Percentiles rank a stretch among this genome's conserved stretches.
Evolutionary conservation across 1,284 basidiomycete species (phyloP).

Genomic region (Ganoderma sinense): DNA sequence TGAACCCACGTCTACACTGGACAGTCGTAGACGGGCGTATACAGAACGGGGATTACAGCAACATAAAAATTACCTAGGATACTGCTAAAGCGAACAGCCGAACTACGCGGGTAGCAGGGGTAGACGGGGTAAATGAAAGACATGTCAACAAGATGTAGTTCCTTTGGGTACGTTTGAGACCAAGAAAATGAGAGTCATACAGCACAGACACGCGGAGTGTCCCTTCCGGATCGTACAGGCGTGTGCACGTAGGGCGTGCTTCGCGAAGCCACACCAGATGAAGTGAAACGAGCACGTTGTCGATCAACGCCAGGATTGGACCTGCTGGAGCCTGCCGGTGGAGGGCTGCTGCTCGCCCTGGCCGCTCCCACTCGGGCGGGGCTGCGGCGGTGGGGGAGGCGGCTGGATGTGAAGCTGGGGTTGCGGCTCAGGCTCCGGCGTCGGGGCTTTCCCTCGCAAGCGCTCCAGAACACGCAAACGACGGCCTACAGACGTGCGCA

Average conservation of each 20-base stretch:
- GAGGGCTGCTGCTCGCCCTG: constrained; percentile 18
- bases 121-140: constrained; percentile 13
- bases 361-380: constrained; percentile 21
- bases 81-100: constrained; percentile 17
- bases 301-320: constrained; percentile 36
- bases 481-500: constrained; percentile 34
- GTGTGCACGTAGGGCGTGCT: not conserved
- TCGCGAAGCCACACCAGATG: constrained; percentile 10
- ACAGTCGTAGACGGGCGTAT: constrained; percentile 14
- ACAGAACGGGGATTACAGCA: constrained; percentile 23
- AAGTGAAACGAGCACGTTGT: not conserved
- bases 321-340: constrained; percentile 36
- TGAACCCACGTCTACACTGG: constrained; percentile 5
- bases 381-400: constrained; percentile 10
- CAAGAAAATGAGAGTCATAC: constrained; percentile 11
- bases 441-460: constrained; percentile 42
- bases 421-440: constrained; percentile 32
- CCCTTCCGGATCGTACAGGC: not conserved
- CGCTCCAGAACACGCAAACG: constrained; percentile 48
- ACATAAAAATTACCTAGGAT: constrained; percentile 31
- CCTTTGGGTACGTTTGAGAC: not conserved
- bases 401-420: constrained; percentile 8
- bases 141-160: not conserved
- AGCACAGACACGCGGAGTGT: not conserved
- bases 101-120: constrained; percentile 18